Evolutionary conservation across 768 basidiomycete species (phyloP), one percentile per base, ranked within the genome.

Genomic region (Mycena vulgaris): DNA sequence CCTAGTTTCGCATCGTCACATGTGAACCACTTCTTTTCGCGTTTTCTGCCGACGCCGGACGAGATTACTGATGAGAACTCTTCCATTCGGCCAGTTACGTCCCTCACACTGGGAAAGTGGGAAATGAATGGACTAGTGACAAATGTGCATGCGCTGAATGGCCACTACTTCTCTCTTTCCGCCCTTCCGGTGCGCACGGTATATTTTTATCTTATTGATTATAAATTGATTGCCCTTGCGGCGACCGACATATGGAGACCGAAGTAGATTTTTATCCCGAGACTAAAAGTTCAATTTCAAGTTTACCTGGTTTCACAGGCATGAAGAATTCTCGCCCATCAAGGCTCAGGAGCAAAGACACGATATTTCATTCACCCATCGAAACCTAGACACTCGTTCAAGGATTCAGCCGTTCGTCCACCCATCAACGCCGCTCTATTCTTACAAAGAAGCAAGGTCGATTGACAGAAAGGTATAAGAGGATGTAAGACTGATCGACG

Each of bases 271-370:
- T 13, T 37, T 48, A 35, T 49, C 49, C 47, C 60, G 31, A 37
- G 48, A 49, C 45, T 49, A 35, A 62, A 48, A 60, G 42, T 60
- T 47, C 42, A 48, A 51, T 62, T 62, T 62, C 60, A 60, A 62
- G 47, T 13, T 61, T 61, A 35, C 28, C 27, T 61, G 27, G 59
- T 61, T 61, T 49, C 47, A 51, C 25, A 35, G 48, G 33, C 48
- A 35, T 37, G 25, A 51, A 40, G 3, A 62, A 62, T 62, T 62
- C 33, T 62, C 47, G 33, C 48, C 35, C 17, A 9, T 62, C n/a
- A 62, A 62, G 59, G n/a, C 47, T 48, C 45, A 33, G 27, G 10
- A 61, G 45, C 14, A 47, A 47, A 47, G 42, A 61, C 30, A 47
- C 45, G n/a, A 48, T 33, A 61, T 47, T 47, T 57, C 42, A 59